Conservation (phyloP, 768 basidiomycete species). For the Boletales sp. region DNA sequence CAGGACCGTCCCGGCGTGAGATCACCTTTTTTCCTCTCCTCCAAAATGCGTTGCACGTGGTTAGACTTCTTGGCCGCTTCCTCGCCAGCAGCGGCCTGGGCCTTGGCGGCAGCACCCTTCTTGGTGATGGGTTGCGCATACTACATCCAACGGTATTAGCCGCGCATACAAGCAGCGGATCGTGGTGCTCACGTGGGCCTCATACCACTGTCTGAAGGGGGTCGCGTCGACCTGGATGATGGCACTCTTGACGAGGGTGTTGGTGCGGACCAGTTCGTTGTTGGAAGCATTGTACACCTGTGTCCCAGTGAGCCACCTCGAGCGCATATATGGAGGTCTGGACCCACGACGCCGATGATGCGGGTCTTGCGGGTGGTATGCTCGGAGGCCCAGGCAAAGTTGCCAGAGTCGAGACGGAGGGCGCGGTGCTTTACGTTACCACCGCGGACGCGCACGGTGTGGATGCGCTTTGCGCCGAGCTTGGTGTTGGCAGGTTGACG, state of each 20-base stretch:
- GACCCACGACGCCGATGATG: constrained; percentile 89
- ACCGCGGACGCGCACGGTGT: constrained; percentile 92
- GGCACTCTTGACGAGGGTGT: constrained; percentile 95
- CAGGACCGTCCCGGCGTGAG: constrained; percentile 7
- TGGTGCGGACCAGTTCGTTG: constrained; percentile 99
- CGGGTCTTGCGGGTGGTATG: constrained; percentile 93
- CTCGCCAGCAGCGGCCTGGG: constrained; percentile 37
- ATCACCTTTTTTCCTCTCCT: constrained; percentile 88
- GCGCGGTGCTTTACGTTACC: constrained; percentile 96
- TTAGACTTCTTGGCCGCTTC: constrained; percentile 81
- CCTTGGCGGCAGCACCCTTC: constrained; percentile 62
- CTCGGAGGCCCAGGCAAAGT: constrained; percentile 99
- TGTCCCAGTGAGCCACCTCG: constrained; percentile 5
- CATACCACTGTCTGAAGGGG: constrained; percentile 99
- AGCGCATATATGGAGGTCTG: neutral
- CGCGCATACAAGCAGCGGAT: neutral
- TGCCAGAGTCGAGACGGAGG: constrained; percentile 92
- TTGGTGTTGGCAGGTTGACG: constrained; percentile 98
- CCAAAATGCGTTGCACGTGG: constrained; percentile 83
- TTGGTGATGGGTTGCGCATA: constrained; percentile 95
- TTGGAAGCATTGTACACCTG: constrained; percentile 99
- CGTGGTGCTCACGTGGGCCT: constrained; percentile 76
- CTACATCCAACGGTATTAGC: constrained; percentile 37
- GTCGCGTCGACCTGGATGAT: constrained; percentile 98
- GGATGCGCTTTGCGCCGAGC: constrained; percentile 92